A percentile compares a stretch with the other conserved stretches of the same genome.
Conservation (phyloP, 805 yeast species). For the Starmerella davenportii region DNA sequence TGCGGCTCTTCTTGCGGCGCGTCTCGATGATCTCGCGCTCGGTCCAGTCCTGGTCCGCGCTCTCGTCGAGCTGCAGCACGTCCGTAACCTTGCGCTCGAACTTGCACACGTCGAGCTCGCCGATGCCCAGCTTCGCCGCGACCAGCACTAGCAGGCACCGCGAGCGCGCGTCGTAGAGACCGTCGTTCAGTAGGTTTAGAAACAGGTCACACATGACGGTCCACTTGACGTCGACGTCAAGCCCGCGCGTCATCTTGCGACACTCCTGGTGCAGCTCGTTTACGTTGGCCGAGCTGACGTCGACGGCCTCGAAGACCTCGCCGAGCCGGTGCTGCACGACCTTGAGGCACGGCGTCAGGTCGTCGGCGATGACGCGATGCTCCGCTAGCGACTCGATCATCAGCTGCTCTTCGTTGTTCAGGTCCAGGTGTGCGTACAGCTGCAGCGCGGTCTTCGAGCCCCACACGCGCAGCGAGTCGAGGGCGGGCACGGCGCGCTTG, state of each 20-base stretch:
- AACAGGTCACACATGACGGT: conserved; percentile 83
- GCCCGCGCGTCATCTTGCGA: background rate
- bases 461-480: conserved; percentile 74
- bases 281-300: background rate
- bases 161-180: conserved; percentile 78
- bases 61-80: conserved; percentile 73
- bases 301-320: background rate
- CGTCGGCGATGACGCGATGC: conserved; percentile 64
- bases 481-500: conserved; percentile 26
- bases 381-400: conserved; percentile 77
- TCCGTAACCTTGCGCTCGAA: conserved; percentile 85
- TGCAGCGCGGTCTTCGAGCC: conserved; percentile 51
- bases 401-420: conserved; percentile 51
- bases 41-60: conserved; percentile 60
- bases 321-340: conserved; percentile 3
- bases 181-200: conserved; percentile 59
- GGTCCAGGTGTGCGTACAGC: conserved; percentile 64
- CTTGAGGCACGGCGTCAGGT: conserved; percentile 43
- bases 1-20: conserved; percentile 48
- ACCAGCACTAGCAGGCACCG: conserved; percentile 57
- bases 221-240: conserved; percentile 75
- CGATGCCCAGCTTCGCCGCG: conserved; percentile 41
- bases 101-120: conserved; percentile 55
- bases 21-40: conserved; percentile 49
- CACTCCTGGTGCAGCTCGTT: background rate